A percentile compares a stretch with the other conserved stretches of the same genome.
Evolutionary conservation across 352 stramenopile genomes (phyloP).

Genomic region (Peronosclerospora sorghi): DNA sequence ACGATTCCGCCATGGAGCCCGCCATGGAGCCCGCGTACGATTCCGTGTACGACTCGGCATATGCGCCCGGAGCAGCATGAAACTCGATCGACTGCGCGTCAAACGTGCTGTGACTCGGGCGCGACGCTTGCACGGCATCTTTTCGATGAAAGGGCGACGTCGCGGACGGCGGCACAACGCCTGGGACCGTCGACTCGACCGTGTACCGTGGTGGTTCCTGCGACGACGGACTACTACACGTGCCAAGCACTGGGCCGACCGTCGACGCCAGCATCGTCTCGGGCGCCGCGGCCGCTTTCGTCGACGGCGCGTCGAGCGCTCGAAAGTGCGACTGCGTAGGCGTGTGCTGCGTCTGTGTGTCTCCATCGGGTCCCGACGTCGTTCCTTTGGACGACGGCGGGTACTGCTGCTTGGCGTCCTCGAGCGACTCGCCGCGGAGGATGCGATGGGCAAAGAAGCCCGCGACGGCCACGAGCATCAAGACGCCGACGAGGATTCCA

Average conservation of each 20-base stretch:
- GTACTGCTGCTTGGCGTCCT: conserved; percentile 34
- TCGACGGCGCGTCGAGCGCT: conserved; percentile 13
- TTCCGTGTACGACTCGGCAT: conserved; percentile 45
- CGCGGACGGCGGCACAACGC: conserved; percentile 13
- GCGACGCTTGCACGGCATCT: conserved; percentile 27
- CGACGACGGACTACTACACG: conserved; percentile 11
- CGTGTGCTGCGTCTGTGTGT: conserved; percentile 18
- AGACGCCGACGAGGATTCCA: conserved; percentile 31
- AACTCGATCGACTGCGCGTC: conserved; percentile 48
- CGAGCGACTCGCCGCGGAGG: conserved; percentile 7
- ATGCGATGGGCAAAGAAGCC: conserved; percentile 33
- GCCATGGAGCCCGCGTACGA: conserved; percentile 23
- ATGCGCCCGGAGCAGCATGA: conserved; percentile 28
- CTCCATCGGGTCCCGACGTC: conserved; percentile 6
- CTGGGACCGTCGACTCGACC: conserved; percentile 23
- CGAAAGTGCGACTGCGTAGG: conserved; percentile 30
- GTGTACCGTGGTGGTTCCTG: conserved; percentile 22
- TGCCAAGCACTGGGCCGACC: conserved; percentile 9
- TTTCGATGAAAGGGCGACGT: conserved; percentile 30
- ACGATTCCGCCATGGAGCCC: conserved; percentile 32
- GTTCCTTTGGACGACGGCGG: conserved; percentile 16
- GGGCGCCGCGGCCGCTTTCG: conserved; percentile 12
- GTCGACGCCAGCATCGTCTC: conserved; percentile 22
- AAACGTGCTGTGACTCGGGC: conserved; percentile 35
- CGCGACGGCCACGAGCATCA: conserved; percentile 20